These are phyloP conservation scores for Calonectria multiphialidica DNA, from an alignment of 2,329 filamentous ascomycete genomes.

Conservation along the genomic window DNA sequence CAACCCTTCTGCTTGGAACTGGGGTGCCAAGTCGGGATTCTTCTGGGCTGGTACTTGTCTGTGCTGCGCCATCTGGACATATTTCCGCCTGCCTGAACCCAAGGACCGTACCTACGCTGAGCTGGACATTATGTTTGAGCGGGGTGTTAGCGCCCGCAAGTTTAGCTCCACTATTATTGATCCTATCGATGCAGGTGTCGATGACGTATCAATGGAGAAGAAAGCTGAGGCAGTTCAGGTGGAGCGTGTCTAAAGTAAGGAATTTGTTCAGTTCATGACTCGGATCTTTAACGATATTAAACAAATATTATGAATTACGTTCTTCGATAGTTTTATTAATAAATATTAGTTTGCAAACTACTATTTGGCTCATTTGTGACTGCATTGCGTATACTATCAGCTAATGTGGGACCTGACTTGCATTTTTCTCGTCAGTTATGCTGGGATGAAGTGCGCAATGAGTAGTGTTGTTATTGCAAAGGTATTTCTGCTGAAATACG, in stretches of 20 bases:
- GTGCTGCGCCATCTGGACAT: constrained; percentile 62
- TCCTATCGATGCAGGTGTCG: constrained; percentile 36
- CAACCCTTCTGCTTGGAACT: constrained; percentile 59
- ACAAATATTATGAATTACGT: background rate
- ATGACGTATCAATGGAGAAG: constrained; percentile 34
- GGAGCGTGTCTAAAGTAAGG: constrained; percentile 5
- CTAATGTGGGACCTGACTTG: too few species aligned
- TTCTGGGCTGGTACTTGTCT: constrained; percentile 60
- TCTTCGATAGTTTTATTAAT: background rate
- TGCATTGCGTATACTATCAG: background rate
- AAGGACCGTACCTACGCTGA: constrained; percentile 66
- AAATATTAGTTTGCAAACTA: background rate
- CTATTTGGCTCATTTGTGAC: background rate
- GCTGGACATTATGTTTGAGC: constrained; percentile 67
- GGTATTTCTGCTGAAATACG: too few species aligned
- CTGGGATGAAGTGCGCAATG: too few species aligned
- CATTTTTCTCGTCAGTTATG: too few species aligned
- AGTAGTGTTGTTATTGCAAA: too few species aligned
- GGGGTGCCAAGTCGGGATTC: constrained; percentile 61
- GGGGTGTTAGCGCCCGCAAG: constrained; percentile 54
- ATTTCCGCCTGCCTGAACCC: constrained; percentile 66
- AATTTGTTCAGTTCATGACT: too few species aligned
- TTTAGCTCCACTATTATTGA: constrained; percentile 51
- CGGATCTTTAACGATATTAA: background rate
- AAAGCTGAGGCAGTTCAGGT: constrained; percentile 4